Conservation (phyloP, 768 basidiomycete genomes). For the Wakefieldia striispora region DNA sequence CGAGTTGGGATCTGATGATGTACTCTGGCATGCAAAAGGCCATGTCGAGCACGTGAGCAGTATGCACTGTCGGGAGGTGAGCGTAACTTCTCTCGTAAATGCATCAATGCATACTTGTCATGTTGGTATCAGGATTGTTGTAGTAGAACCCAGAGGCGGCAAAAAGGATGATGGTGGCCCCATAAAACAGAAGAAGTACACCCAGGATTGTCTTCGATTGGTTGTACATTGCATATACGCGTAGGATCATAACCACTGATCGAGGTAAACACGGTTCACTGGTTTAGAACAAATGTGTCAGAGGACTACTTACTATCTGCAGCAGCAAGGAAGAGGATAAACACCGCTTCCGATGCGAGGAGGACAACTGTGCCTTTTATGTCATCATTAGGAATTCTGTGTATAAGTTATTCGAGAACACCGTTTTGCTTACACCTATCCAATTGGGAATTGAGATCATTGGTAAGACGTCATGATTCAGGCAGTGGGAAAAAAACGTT, state of each 20-base stretch:
- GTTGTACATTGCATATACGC: constrained; percentile 25
- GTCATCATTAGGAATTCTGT: background rate
- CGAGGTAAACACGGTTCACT: background rate
- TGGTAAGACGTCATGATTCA: too few relatives aligned
- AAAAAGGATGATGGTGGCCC: constrained; percentile 1
- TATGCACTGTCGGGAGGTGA: constrained; percentile 10
- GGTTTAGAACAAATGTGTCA: background rate
- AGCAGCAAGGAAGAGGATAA: constrained; percentile 13
- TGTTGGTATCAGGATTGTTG: constrained; percentile 4
- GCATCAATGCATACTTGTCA: constrained; percentile 7
- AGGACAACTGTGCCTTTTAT: constrained; percentile 11
- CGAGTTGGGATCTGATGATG: background rate
- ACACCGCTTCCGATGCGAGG: background rate
- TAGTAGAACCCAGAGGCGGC: background rate
- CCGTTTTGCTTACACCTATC: constrained; percentile 17
- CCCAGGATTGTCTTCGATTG: constrained; percentile 12
- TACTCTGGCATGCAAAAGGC: constrained; percentile 12
- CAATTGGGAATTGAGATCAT: background rate
- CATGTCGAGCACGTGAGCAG: constrained; percentile 7
- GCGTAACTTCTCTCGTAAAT: background rate
- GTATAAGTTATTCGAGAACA: background rate
- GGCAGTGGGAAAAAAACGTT: background rate
- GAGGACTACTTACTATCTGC: constrained; percentile 16
- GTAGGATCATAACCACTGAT: constrained; percentile 24
- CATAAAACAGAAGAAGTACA: constrained; percentile 15